Evolutionary conservation across 2,329 filamentous ascomycete genomes (phyloP), one percentile per base, ranked within the genome.

Genomic region (Ophiostoma himal-ulmi): DNA sequence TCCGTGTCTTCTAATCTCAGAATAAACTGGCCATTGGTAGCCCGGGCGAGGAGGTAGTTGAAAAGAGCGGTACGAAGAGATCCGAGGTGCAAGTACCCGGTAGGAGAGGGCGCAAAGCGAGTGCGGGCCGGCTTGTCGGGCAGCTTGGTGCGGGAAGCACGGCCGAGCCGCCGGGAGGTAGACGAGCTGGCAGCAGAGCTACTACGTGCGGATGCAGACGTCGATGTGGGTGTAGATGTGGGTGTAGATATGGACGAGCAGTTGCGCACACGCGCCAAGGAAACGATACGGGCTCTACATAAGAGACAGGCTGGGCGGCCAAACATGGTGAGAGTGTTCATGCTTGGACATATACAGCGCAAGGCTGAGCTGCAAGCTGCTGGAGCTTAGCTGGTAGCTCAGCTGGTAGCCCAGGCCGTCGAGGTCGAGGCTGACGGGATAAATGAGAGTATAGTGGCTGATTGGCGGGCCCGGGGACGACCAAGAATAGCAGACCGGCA

Each of bases 1-100:
- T 98, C 95, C 5, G 95, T 99, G 78, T 99, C 95, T 81, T 99
- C 95, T 73, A 99, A 89, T 11, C 95, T 88, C 68, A 99, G 82
- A 13, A 99, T 81, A 76, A 99, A 99, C 78, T 96, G 91, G 7
- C 95, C 95, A 5, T 91, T 89, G 0, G 95, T 97, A 2, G 90
- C 88, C 76, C 89, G 91, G 0, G 95, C 94, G n/a, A 96, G 84
- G 5, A 99, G 82, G 75, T 94, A 97, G 77, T 97, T 98, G 82
- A 93, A 98, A n/a, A 99, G 81, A 0, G 96, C 96, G 0, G 95
- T 99, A 71, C 95, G 86, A 48, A 99, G 80, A 0, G 94, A 97
- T 4, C 95, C 95, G 14, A 99, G 83, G 80, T 99, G 95, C 34
- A 99, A 84, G 76, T 94, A 94, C 1, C 95, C 95, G 0, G 95